Base-by-base conservation (phyloP, 164 flowering plant species). In the Vitis amurensis region DNA sequence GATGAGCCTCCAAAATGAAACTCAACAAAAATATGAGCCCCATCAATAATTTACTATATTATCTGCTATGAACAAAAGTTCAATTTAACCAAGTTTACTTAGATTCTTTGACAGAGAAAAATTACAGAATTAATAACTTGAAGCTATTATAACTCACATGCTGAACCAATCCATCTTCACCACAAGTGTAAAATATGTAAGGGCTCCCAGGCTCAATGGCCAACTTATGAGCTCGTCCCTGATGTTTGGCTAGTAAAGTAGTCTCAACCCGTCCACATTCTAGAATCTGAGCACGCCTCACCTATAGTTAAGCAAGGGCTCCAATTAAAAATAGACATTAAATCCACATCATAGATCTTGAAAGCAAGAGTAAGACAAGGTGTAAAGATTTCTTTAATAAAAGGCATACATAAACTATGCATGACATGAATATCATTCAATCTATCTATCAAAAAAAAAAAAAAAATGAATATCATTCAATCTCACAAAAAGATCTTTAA, bases 171-270 rank as follows among this genome's bases (percentile, higher is more conserved):
- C 97, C 99, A 88, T 96, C 98, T 82, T 91, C 98, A 65, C 97
- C 98, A 73, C 98, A 93, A 12, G 88, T 84, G 76, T 91, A 96
- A 73, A 96, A 88, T 44, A 85, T 79, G 75, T 88, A 82, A 52
- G 98, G 89, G 78, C 94, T 93, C 68, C 97, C 97, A 70, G 98
- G 99, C 71, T 93, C 99, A 80, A 90, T 79, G 58, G 97, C 95
- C 84, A 96, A 78, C 82, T 87, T 91, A 77, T 96, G 97, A 71
- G 88, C 92, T 63, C 91, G 82, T 48, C 94, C 97, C 3, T 80
- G 76, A 83, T 96, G 98, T 71, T 63, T 81, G 29, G 74, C 87
- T 2, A 96, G 77, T 71, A 85, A 64, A 50, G 64, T 60, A 57
- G 93, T 86, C 70, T 88, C 85, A 52, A 87, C 97, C 23, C 11